Evolutionary conservation across 2,329 filamentous ascomycete species (phyloP), one percentile per base, ranked within the genome.

Genomic region (Colletotrichum gigasporum): DNA sequence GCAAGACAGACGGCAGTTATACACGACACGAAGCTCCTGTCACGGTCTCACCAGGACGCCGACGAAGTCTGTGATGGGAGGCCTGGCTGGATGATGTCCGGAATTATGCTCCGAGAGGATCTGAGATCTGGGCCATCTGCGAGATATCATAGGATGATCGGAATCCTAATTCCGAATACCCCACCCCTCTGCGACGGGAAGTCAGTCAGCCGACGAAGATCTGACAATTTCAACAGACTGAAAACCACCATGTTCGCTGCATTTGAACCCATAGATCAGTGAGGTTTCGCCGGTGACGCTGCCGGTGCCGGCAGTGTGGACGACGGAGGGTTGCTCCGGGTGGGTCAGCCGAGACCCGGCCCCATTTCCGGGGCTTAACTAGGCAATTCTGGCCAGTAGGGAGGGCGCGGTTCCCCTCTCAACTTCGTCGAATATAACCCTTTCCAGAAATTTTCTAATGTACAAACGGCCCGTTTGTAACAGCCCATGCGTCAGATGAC

Each of bases 131-230:
- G 42, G 28, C 35, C 10, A n/a, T 24, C n/a, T 3, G 41, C 14
- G 22, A 26, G 42, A 26, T 58, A 30, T 37, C 16, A 60, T 63
- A 35, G 54, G 54, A 26, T 3, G 39, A 32, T 63, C 54, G 54
- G 60, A 59, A 63, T 39, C 45, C 24, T n/a, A n/a, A 44, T 60
- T 12, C 54, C 54, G 54, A 63, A 11, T n/a, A 26, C 60, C 20
- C 54, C 45, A 47, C 60, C 9, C 24, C 5, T 12, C 20, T 8
- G 16, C 7, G 35, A 7, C 28, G 18, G 5, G 16, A 26, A 16
- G 42, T 42, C n/a, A 24, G 39, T 16, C 28, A 16, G 12, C 34
- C n/a, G n/a, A n/a, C 6, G 10, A 28, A 32, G 18, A 11, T 30
- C 14, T 32, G 24, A 12, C 32, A 41, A 16, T 7, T n/a, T 6